phyloP scores from a whole-genome alignment of 768 basidiomycete genomes.

The Rossbeevera mucosa region DNA sequence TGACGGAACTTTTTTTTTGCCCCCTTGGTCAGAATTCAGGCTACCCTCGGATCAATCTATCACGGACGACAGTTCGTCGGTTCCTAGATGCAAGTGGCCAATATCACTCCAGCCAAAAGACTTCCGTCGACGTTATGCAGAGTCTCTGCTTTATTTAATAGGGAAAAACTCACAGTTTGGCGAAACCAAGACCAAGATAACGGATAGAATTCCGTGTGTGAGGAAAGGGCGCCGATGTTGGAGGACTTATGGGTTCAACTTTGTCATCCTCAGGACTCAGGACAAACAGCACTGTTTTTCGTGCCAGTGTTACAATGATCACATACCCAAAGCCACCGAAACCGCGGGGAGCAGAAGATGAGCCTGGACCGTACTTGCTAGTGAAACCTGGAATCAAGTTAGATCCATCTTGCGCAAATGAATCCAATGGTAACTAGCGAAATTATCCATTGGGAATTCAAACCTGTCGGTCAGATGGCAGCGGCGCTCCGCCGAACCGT shows the following conservation, averaged over 20 bases:
- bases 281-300: too few species aligned
- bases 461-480: too few species aligned
- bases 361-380: slow-evolving; percentile 2
- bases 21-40: slow-evolving; percentile 4
- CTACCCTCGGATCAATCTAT: slow-evolving; percentile 18
- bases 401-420: slow-evolving; percentile 10
- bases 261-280: too few species aligned
- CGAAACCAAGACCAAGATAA: not conserved
- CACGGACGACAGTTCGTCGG: not conserved
- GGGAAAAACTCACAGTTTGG: not conserved
- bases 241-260: too few species aligned
- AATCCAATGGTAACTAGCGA: slow-evolving; percentile 9
- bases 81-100: slow-evolving; percentile 6
- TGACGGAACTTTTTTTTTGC: not conserved
- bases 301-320: not conserved
- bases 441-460: slow-evolving; percentile 10
- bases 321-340: not conserved
- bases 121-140: not conserved
- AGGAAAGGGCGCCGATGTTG: slow-evolving; percentile 4
- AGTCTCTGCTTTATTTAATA: slow-evolving; percentile 1
- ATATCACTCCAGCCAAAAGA: not conserved
- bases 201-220: not conserved
- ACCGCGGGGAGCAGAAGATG: slow-evolving; percentile 13
- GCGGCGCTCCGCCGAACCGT: not conserved
- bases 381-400: slow-evolving; percentile 10